phyloP scores from a whole-genome alignment of 2,329 filamentous ascomycete species.

The Verticillium alfalfae region DNA sequence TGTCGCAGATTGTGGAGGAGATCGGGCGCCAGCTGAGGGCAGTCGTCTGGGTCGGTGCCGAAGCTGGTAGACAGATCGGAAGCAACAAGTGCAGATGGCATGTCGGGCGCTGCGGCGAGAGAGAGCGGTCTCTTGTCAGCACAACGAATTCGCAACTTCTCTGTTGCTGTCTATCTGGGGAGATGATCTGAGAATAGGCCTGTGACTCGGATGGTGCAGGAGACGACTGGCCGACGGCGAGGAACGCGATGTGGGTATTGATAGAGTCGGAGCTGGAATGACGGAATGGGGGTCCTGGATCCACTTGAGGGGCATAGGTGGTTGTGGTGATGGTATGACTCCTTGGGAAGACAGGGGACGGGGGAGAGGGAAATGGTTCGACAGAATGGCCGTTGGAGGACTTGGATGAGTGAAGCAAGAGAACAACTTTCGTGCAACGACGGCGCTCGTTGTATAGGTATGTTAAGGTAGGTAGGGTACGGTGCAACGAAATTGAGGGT shows the following conservation, averaged over 20 bases:
- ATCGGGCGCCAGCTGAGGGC: constrained; percentile 41
- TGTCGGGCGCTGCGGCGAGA: constrained; percentile 8
- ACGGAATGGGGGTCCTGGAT: constrained; percentile 7
- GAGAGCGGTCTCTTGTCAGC: constrained; percentile 1
- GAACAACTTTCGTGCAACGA: too few species aligned
- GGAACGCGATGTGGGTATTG: neutral
- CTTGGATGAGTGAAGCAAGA: too few species aligned
- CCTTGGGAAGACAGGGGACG: neutral
- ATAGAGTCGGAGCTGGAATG: constrained; percentile 5
- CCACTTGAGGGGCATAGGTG: neutral
- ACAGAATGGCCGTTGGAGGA: too few species aligned
- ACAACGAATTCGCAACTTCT: neutral
- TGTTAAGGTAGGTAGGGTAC: too few species aligned
- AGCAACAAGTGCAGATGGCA: constrained; percentile 8
- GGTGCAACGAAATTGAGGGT: too few species aligned
- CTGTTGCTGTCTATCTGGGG: neutral
- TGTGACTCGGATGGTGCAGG: neutral
- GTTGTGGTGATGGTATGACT: neutral
- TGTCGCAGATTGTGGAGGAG: constrained; percentile 72
- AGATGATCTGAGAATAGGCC: neutral
- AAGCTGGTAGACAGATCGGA: constrained; percentile 11
- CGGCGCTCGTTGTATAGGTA: too few species aligned
- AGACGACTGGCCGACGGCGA: neutral
- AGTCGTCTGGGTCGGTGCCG: constrained; percentile 14
- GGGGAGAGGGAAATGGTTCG: neutral